phyloP scores from a whole-genome alignment of 2,329 filamentous ascomycete species.

The Botrytis fragariae region DNA sequence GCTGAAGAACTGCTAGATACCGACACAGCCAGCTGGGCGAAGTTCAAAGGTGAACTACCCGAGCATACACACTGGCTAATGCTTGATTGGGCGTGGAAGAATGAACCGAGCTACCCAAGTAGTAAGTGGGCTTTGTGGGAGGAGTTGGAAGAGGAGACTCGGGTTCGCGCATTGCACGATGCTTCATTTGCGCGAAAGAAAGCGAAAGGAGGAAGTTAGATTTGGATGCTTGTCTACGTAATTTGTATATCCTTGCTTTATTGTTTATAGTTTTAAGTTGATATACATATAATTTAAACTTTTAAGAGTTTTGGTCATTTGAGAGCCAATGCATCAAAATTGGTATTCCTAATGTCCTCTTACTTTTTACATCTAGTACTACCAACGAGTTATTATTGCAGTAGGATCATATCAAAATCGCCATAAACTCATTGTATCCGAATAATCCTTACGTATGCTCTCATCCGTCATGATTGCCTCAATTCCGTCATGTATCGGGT shows the following conservation, averaged over 20 bases:
- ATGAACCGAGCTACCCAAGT: background rate
- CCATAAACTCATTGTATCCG: no score
- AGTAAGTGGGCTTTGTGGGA: background rate
- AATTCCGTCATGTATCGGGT: background rate
- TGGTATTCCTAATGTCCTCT: background rate
- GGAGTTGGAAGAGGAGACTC: background rate
- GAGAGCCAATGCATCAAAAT: background rate
- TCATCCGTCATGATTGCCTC: background rate
- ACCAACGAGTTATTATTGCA: background rate
- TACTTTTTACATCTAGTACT: background rate
- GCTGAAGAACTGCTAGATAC: background rate
- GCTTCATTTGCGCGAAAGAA: background rate
- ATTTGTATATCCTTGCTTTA: background rate
- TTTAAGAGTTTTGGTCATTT: background rate
- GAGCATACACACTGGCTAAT: background rate
- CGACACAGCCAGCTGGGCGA: background rate
- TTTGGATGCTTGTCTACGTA: background rate
- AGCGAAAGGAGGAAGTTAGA: background rate
- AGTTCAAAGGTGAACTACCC: background rate
- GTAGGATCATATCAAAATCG: background rate
- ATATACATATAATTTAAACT: background rate
- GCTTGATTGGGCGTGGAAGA: background rate
- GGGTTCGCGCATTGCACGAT: background rate
- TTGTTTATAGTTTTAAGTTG: background rate
- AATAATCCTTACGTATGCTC: background rate